Conservation (phyloP, 306 rosid genomes). For the Mimosa pudica region DNA sequence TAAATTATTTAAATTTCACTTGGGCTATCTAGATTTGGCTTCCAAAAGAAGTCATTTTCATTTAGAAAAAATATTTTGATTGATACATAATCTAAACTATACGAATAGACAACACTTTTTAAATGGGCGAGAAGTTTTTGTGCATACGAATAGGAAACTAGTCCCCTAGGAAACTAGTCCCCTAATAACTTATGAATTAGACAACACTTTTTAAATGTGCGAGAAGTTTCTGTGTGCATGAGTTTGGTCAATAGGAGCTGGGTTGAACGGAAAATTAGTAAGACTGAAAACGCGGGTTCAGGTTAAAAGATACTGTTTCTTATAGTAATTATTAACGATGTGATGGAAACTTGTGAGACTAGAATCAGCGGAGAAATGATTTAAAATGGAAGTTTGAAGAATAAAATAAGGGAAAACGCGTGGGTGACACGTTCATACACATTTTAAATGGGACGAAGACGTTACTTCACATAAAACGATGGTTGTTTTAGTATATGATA, state of each 20-base stretch:
- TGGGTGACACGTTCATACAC: slow-evolving; percentile 40
- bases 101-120: too few relatives aligned
- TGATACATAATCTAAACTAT: too few relatives aligned
- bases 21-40: too few relatives aligned
- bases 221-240: slow-evolving; percentile 30
- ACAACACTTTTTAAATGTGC: too few relatives aligned
- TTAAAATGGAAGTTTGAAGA: neutral
- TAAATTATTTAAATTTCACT: too few relatives aligned
- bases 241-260: neutral
- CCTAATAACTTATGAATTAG: too few relatives aligned
- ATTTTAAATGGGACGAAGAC: too few relatives aligned
- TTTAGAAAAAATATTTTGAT: too few relatives aligned
- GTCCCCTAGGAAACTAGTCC: too few relatives aligned
- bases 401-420: slow-evolving; percentile 29
- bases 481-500: neutral
- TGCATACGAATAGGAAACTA: too few relatives aligned
- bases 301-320: neutral
- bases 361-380: neutral
- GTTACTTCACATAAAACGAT: slow-evolving; percentile 14
- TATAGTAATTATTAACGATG: neutral
- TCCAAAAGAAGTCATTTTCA: too few relatives aligned
- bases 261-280: neutral
- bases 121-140: too few relatives aligned
- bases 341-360: neutral
- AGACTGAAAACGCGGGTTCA: neutral